Conservation (phyloP, 169 alveolate species). For the Cryptosporidium sp. region DNA sequence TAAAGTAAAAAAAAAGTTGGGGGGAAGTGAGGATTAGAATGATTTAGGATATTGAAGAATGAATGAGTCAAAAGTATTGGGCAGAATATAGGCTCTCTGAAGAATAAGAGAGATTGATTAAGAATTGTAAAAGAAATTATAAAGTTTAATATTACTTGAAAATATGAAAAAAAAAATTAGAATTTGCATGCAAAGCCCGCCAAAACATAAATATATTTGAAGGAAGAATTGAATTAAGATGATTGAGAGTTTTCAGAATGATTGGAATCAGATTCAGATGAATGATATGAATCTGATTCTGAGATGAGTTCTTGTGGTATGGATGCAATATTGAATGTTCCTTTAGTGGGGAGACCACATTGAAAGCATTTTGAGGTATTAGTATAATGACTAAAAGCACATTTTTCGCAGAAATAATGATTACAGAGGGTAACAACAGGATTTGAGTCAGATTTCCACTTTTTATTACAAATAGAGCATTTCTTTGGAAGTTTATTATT, state of each 20-base stretch:
- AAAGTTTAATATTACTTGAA: neutral
- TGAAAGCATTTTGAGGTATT: constrained; percentile 86
- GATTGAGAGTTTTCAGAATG: neutral
- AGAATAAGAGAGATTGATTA: neutral
- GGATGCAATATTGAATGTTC: constrained; percentile 88
- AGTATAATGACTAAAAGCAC: constrained; percentile 89
- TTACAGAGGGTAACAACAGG: constrained; percentile 93
- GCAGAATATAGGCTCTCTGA: too few relatives aligned
- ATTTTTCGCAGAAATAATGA: constrained; percentile 94
- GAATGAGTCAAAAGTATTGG: too few relatives aligned
- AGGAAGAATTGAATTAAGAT: neutral
- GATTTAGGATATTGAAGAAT: neutral
- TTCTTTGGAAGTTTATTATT: constrained; percentile 80
- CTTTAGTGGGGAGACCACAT: constrained; percentile 89
- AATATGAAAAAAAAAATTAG: too few relatives aligned
- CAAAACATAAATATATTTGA: neutral
- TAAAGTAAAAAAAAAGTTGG: too few relatives aligned
- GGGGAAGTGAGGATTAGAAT: neutral
- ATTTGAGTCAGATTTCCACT: constrained; percentile 84
- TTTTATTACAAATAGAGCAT: constrained; percentile 89
- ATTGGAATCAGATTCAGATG: neutral
- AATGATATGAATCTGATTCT: neutral
- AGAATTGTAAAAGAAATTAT: too few relatives aligned
- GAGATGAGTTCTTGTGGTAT: constrained; percentile 34
- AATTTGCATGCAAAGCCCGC: constrained; percentile 2